Percentiles rank a stretch among this genome's conserved stretches.
Evolutionary conservation across 495 filamentous ascomycete species (phyloP).

Genomic region (Talaromyces nanjingensis): DNA sequence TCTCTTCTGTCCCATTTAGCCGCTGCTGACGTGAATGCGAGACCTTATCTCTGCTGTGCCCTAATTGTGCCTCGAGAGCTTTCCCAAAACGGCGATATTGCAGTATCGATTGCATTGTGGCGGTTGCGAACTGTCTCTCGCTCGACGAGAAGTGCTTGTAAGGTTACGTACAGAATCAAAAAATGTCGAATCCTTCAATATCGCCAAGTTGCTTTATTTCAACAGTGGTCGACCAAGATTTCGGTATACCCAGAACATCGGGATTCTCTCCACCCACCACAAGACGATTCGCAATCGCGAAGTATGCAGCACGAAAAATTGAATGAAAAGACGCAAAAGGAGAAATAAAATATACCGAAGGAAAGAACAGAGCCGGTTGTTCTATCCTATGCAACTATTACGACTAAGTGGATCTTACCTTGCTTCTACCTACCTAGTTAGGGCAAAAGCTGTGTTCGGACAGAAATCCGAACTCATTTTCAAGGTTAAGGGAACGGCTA

Average conservation of each 20-base stretch:
- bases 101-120: slow-evolving; percentile 26
- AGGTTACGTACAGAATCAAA: background rate
- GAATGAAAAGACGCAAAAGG: background rate
- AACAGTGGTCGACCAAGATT: background rate
- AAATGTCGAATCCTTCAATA: background rate
- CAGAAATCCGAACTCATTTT: background rate
- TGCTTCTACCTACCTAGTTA: background rate
- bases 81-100: slow-evolving; percentile 35
- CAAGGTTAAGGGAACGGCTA: background rate
- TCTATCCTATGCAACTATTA: background rate
- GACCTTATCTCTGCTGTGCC: slow-evolving; percentile 11
- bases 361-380: background rate
- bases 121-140: background rate
- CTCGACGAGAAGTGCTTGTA: background rate
- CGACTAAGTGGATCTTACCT: background rate
- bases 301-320: background rate
- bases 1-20: background rate
- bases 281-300: background rate
- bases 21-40: background rate
- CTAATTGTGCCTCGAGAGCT: slow-evolving; percentile 24
- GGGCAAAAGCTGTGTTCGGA: background rate
- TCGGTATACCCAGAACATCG: background rate
- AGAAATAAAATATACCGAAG: background rate
- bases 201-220: background rate
- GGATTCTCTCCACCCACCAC: background rate